Evolutionary conservation across 176 grass and related monocot genomes (phyloP).

Genomic region (Thalia dealbata): DNA sequence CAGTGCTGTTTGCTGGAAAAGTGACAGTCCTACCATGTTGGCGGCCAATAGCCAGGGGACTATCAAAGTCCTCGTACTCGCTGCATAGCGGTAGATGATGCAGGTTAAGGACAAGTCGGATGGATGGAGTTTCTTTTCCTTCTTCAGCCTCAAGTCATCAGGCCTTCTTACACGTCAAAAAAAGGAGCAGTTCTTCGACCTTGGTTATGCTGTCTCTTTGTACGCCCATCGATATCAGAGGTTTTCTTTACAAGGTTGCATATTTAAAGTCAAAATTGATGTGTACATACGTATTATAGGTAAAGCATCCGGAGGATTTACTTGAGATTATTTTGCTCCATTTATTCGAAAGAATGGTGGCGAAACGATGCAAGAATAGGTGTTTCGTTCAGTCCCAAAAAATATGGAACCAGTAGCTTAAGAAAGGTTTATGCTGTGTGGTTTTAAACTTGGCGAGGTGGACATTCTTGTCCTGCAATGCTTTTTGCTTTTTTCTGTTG

Average conservation of each 20-base stretch:
- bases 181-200: neutral
- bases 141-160: neutral
- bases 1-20: conserved; percentile 98
- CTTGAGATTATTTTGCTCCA: neutral
- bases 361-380: neutral
- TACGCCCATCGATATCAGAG: neutral
- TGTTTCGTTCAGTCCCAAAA: neutral
- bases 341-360: neutral
- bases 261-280: no score
- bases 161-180: neutral
- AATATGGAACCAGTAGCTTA: neutral
- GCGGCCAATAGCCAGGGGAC: conserved; percentile 97
- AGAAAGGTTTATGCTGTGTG: neutral
- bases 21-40: conserved; percentile 92
- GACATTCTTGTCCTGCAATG: neutral
- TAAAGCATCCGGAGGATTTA: neutral
- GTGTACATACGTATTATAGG: neutral
- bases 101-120: neutral
- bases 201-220: neutral
- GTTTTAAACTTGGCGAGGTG: neutral
- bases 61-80: conserved; percentile 91
- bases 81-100: conserved; percentile 42
- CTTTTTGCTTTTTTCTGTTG: no score
- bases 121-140: neutral
- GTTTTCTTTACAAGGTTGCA: neutral